These are phyloP conservation scores for Curvularia sp. DNA, from an alignment of 2,329 filamentous ascomycete genomes.

Conservation along the genomic window DNA sequence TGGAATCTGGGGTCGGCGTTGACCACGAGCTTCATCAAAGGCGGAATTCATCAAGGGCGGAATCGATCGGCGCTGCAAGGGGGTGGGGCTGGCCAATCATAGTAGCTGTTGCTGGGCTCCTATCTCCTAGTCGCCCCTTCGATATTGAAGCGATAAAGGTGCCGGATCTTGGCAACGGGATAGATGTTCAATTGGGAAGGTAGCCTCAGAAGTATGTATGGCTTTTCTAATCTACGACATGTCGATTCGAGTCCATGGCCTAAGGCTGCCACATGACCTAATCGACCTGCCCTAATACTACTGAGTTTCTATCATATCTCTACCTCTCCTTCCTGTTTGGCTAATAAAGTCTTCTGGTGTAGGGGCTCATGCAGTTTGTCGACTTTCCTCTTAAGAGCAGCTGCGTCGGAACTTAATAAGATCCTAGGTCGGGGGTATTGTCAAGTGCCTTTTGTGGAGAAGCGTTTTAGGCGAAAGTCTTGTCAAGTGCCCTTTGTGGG, in stretches of 20 bases:
- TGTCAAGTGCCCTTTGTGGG: slow-evolving; percentile 27
- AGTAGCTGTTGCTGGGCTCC: slow-evolving; percentile 2
- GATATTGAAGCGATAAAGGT: slow-evolving; percentile 20
- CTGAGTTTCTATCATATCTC: slow-evolving; percentile 17
- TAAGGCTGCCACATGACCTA: slow-evolving; percentile 15
- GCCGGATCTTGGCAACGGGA: slow-evolving; percentile 23
- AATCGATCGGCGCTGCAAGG: neutral
- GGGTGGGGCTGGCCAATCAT: slow-evolving; percentile 12
- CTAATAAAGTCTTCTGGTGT: slow-evolving; percentile 11
- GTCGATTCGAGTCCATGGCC: slow-evolving; percentile 18
- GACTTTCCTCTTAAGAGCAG: slow-evolving; percentile 14
- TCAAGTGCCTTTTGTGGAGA: neutral
- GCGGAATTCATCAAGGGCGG: neutral
- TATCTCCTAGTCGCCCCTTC: slow-evolving; percentile 16
- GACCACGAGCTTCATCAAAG: neutral
- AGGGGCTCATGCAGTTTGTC: slow-evolving; percentile 16
- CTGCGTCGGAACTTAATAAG: slow-evolving; percentile 21
- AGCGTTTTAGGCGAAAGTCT: slow-evolving; percentile 9
- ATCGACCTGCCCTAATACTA: slow-evolving; percentile 5
- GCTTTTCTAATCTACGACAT: slow-evolving; percentile 19
- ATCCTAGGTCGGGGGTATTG: slow-evolving; percentile 3
- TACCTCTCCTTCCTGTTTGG: slow-evolving; percentile 34
- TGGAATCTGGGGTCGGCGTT: neutral
- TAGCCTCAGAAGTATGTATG: slow-evolving; percentile 29
- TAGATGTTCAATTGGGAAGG: slow-evolving; percentile 29